Percentiles rank a stretch among this genome's conserved stretches.
Conservation (phyloP, 352 stramenopile species). For the Peronospora belbahrii region DNA sequence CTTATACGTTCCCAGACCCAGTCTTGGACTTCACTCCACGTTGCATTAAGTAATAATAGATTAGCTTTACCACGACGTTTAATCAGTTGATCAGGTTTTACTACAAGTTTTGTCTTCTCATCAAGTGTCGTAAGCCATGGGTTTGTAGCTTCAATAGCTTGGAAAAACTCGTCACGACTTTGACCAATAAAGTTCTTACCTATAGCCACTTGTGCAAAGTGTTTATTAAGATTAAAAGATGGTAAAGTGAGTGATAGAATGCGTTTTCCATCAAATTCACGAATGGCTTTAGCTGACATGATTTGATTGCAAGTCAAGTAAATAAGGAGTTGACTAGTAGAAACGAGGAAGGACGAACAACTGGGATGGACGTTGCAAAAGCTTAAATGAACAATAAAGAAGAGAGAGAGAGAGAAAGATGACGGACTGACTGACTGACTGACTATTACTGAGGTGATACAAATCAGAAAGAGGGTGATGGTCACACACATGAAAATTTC, state of each 20-base stretch:
- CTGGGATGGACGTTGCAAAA: slow-evolving; percentile 30
- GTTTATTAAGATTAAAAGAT: slow-evolving; percentile 62
- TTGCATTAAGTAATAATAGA: slow-evolving; percentile 92
- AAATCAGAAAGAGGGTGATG: slow-evolving; percentile 11
- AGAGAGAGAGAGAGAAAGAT: no score
- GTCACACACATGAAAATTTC: slow-evolving; percentile 10
- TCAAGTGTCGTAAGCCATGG: slow-evolving; percentile 74
- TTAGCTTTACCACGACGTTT: slow-evolving; percentile 94
- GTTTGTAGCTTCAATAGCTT: slow-evolving; percentile 56
- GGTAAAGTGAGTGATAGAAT: slow-evolving; percentile 82
- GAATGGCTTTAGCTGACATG: slow-evolving; percentile 94
- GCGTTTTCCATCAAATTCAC: slow-evolving; percentile 94
- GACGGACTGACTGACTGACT: no score
- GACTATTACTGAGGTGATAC: no score
- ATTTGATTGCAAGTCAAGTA: no score
- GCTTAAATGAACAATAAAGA: slow-evolving; percentile 25
- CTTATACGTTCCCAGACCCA: slow-evolving; percentile 93
- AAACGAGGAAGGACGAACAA: no score
- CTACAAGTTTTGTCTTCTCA: slow-evolving; percentile 85
- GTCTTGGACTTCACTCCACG: slow-evolving; percentile 86
- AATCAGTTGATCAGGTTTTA: slow-evolving; percentile 97
- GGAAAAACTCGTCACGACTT: slow-evolving; percentile 56
- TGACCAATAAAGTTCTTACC: slow-evolving; percentile 29
- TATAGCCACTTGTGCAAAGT: slow-evolving; percentile 66
- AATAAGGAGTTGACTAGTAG: no score